Evolutionary conservation across 208 protist species (phyloP), one percentile per base, ranked within the genome.

Genomic region (Vickermania ingenoplastis): DNA sequence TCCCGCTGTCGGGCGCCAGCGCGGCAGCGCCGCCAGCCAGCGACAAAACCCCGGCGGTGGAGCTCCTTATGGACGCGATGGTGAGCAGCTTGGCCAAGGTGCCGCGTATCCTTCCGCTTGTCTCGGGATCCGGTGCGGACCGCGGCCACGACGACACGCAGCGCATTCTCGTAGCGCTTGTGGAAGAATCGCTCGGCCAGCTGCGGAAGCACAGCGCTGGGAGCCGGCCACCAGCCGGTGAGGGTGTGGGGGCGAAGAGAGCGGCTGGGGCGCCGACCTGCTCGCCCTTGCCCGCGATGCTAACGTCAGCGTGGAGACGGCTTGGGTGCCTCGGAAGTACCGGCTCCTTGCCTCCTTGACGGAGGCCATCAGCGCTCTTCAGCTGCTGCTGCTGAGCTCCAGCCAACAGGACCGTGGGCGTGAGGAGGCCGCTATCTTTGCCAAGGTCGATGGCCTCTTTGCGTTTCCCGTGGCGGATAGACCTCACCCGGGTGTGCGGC

Each of bases 311-410:
- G 36, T 45, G 36, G 36, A 45, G 7, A 45, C 7, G 11, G 17
- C 36, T 17, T 7, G 29, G n/a, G 14, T 23, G 1, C 67, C 59
- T 28, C 50, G 41, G 28, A 67, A 67, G 30, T 4, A 21, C 5
- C 3, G 41, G 3, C 65, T 65, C 25, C 56, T 67, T 28, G 25
- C 57, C 5, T 65, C 69, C 4, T 72, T 91, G 24, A 68, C 77
- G 3, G 75, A 82, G 26, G 75, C 79, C 21, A 73, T 85, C 49
- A 76, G 77, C 22, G 73, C 73, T n/a, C 61, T 91, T 56, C 83
- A 91, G 51, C 65, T 91, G 25, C 65, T 87, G 41, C 68, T 87
- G 7, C 77, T 91, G n/a, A 77, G 83, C 57, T 69, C 79, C 13
- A 84, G 79, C 49, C 68, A 83, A 51, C 64, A 65, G 53, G 67